Evolutionary conservation across 2,329 filamentous ascomycete species (phyloP).

Genomic region (Aspergillus sp.): DNA sequence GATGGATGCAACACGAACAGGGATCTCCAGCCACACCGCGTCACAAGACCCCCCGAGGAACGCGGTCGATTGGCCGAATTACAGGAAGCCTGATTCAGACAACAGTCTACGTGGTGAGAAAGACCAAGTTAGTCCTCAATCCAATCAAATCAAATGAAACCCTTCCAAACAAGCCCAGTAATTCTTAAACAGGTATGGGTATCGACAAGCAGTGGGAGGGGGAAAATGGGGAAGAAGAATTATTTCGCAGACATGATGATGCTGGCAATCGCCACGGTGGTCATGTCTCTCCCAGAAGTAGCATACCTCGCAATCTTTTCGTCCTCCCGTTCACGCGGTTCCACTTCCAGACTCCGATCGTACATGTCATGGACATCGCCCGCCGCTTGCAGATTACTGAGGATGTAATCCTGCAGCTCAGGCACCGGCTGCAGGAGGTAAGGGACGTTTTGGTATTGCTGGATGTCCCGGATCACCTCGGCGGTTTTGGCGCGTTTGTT

Average conservation of each 20-base stretch:
- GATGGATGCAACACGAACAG: conserved; percentile 12
- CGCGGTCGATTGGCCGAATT: conserved; percentile 20
- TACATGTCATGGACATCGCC: conserved; percentile 99
- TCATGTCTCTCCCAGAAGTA: conserved; percentile 33
- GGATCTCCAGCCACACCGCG: conserved; percentile 7
- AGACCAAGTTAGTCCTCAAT: conserved; percentile 34
- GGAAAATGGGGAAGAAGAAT: conserved; percentile 17
- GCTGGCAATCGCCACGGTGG: conserved; percentile 32
- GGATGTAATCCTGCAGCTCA: conserved; percentile 93
- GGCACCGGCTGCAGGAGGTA: conserved; percentile 86
- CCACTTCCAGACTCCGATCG: conserved; percentile 89
- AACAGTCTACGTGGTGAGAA: conserved; percentile 42
- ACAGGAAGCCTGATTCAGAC: conserved; percentile 50
- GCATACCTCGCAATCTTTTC: conserved; percentile 98
- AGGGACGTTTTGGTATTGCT: conserved; percentile 98
- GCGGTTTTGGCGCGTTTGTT: conserved; percentile 97
- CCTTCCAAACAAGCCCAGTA: conserved; percentile 8
- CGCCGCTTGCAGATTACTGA: conserved; percentile 92
- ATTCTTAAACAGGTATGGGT: conserved; percentile 23
- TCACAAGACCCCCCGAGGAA: conserved; percentile 4
- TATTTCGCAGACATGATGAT: conserved; percentile 33
- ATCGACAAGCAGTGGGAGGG: conserved; percentile 25
- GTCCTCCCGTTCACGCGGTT: conserved; percentile 94
- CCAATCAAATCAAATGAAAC: conserved; percentile 18
- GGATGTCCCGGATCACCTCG: conserved; percentile 96